Evolutionary conservation across 805 yeast species (phyloP).

Genomic region (Ogataea methanolica): DNA sequence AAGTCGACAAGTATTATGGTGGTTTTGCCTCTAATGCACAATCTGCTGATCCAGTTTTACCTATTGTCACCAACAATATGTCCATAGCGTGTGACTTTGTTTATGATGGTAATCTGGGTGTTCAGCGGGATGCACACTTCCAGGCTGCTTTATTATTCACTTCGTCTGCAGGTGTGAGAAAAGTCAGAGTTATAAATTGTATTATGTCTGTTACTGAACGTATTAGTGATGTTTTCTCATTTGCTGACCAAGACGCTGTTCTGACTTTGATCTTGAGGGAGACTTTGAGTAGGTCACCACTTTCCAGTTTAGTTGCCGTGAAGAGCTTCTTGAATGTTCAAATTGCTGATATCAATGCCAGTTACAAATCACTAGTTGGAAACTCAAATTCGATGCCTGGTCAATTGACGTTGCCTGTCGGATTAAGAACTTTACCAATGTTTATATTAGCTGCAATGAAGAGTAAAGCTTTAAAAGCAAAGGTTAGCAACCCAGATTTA

Average conservation of each 20-base stretch:
- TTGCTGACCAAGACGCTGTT: conserved; percentile 72
- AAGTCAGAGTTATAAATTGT: conserved; percentile 81
- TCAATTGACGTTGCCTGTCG: conserved; percentile 77
- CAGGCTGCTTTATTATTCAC: conserved; percentile 90
- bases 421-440: conserved; percentile 66
- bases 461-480: conserved; percentile 52
- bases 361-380: conserved; percentile 47
- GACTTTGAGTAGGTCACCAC: conserved; percentile 34
- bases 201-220: conserved; percentile 79
- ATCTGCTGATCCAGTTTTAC: conserved; percentile 62
- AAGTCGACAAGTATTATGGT: conserved; percentile 72
- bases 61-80: conserved; percentile 58
- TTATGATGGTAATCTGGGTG: conserved; percentile 70
- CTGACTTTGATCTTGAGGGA: conserved; percentile 51
- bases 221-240: conserved; percentile 67
- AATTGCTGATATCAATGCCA: conserved; percentile 51
- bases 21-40: conserved; percentile 38
- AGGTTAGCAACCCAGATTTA: conserved; percentile 53
- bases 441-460: conserved; percentile 68
- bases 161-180: conserved; percentile 66
- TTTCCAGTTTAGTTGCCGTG: conserved; percentile 32
- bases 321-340: conserved; percentile 33
- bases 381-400: conserved; percentile 43
- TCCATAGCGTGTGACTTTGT: conserved; percentile 66
- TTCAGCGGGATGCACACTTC: conserved; percentile 77